phyloP scores from a whole-genome alignment of 202 grass and related monocot genomes.

The Zoysia matrella region DNA sequence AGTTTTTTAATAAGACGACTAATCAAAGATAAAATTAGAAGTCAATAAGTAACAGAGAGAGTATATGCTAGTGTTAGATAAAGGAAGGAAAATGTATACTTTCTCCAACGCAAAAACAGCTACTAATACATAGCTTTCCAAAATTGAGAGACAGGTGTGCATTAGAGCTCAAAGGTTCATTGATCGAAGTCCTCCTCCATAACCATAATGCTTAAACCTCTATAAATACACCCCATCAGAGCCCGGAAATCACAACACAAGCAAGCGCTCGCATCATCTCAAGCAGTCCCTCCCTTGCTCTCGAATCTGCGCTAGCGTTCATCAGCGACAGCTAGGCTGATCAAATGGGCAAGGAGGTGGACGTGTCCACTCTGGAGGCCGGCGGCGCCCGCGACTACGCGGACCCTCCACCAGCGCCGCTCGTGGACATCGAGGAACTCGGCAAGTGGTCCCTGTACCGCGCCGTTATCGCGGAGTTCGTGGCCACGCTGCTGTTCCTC shows the following conservation, averaged over 20 bases:
- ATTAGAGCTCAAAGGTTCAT: too few species aligned
- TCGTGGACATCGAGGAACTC: slow-evolving; percentile 67
- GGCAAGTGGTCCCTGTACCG: slow-evolving; percentile 88
- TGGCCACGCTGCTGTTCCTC: slow-evolving; percentile 85
- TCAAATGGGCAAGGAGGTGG: slow-evolving; percentile 68
- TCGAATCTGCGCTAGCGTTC: neutral
- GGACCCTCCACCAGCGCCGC: slow-evolving; percentile 66
- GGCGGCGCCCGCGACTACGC: slow-evolving; percentile 56
- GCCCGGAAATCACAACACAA: slow-evolving; percentile 13
- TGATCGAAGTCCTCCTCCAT: too few species aligned
- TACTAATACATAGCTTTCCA: too few species aligned
- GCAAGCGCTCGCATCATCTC: neutral
- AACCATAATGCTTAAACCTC: neutral
- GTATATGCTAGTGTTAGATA: too few species aligned
- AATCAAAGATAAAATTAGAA: too few species aligned
- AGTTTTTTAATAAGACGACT: too few species aligned
- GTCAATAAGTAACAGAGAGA: too few species aligned
- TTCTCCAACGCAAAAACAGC: too few species aligned
- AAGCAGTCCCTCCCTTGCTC: too few species aligned
- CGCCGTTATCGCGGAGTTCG: slow-evolving; percentile 80
- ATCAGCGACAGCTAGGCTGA: neutral
- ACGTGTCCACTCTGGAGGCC: slow-evolving; percentile 44
- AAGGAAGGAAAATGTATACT: too few species aligned
- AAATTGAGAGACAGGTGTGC: too few species aligned
- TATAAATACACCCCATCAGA: slow-evolving; percentile 44